Evolutionary conservation across 345 rosid species (phyloP).

Genomic region (Clarkia xantiana): DNA sequence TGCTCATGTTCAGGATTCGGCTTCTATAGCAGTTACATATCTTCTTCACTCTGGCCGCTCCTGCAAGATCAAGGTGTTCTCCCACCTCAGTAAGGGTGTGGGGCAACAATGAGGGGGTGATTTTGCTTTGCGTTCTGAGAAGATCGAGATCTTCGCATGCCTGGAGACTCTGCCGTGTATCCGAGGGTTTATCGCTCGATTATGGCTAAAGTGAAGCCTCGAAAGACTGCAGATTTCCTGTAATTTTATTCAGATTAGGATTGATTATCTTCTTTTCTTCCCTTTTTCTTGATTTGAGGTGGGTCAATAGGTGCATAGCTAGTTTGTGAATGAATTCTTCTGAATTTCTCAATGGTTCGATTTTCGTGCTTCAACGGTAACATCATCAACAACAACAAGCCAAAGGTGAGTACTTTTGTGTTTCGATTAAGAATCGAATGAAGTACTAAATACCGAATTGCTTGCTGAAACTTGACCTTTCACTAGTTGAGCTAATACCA

Average conservation of each 20-base stretch:
- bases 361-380: conserved; percentile 84
- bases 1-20: conserved; percentile 20
- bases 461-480: too few species aligned
- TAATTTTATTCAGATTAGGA: too few species aligned
- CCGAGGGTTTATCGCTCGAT: conserved; percentile 78
- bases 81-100: conserved; percentile 95
- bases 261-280: background rate
- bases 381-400: conserved; percentile 26
- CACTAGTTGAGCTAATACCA: too few species aligned
- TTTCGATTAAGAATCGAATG: too few species aligned
- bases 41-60: conserved; percentile 96
- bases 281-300: background rate
- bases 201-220: conserved; percentile 53
- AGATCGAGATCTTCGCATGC: conserved; percentile 72
- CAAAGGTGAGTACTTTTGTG: conserved; percentile 35
- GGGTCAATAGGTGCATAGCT: background rate
- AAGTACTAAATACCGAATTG: too few species aligned
- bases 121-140: conserved; percentile 45
- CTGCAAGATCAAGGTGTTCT: conserved; percentile 47
- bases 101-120: conserved; percentile 45
- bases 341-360: conserved; percentile 47
- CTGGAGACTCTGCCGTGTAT: conserved; percentile 89
- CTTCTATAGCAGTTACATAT: conserved; percentile 33
- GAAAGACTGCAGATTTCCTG: too few species aligned
- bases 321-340: conserved; percentile 23